Evolutionary conservation across 78 protist genomes (phyloP), one percentile per base, ranked within the genome.

Genomic region (Chrysochromulina tobinii): DNA sequence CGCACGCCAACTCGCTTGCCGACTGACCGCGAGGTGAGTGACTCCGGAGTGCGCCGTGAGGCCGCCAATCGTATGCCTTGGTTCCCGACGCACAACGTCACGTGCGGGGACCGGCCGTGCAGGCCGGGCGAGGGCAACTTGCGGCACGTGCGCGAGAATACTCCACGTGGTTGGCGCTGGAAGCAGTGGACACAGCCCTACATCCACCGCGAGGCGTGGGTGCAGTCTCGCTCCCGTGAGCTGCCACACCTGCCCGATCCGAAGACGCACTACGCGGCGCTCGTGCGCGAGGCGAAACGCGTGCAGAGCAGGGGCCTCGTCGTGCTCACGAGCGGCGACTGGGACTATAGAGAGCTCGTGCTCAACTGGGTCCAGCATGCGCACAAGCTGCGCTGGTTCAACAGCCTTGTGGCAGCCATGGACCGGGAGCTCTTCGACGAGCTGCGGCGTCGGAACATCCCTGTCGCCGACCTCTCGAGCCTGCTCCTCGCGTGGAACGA

Each of bases 111-210:
- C 38, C 38, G 38, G 38, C 38, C 38, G 23, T 75, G 83, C 83
- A 54, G 83, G 15, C 83, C 83, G 2, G 83, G 83, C 20, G 83
- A 75, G 21, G 83, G 83, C 83, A 75, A 50, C 58, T 57, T 38
- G 2, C 3, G 1, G n/a, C 58, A 57, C 14, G 38, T 38, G 38
- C 38, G 38, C 38, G 38, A 38, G 38, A 38, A 38, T 38, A 38
- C 38, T 38, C 38, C 38, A 38, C 38, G 38, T 38, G 38, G 38
- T 38, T 38, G 38, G 38, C 38, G 38, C 38, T 75, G 50, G 23
- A 57, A 75, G 58, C 12, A 17, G 25, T 75, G 83, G 83, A 50
- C 8, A 57, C 83, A 75, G 83, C 83, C 83, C 4, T 75, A 75
- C 83, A 11, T 21, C 7, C 83, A 5, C n/a, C 38, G 38, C 38